Evolutionary conservation across 768 basidiomycete genomes (phyloP).

Genomic region (Auriscalpium orientale): DNA sequence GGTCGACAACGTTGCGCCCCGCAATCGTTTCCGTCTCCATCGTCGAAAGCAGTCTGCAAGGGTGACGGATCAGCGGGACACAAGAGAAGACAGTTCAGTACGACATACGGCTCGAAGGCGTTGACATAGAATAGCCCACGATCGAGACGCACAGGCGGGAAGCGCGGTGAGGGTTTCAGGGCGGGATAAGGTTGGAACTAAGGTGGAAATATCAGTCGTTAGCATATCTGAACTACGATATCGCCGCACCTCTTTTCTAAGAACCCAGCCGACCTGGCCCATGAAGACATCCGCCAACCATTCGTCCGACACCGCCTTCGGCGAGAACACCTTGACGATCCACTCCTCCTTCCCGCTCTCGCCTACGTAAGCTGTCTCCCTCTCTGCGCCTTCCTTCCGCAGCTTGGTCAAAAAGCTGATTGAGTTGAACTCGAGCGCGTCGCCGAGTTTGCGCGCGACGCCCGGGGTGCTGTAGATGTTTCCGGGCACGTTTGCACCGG

Average conservation of each 20-base stretch:
- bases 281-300: slow-evolving; percentile 63
- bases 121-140: slow-evolving; percentile 86
- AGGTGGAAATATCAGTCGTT: background rate
- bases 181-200: slow-evolving; percentile 80
- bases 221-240: background rate
- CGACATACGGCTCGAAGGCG: slow-evolving; percentile 77
- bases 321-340: slow-evolving; percentile 86
- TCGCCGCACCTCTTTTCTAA: slow-evolving; percentile 61
- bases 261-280: slow-evolving; percentile 70
- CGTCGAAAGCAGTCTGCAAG: slow-evolving; percentile 66
- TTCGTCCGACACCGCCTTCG: slow-evolving; percentile 52
- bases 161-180: slow-evolving; percentile 54
- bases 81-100: background rate
- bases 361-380: slow-evolving; percentile 25
- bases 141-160: slow-evolving; percentile 74
- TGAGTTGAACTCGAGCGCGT: slow-evolving; percentile 78
- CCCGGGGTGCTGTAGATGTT: slow-evolving; percentile 69
- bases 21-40: slow-evolving; percentile 93
- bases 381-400: slow-evolving; percentile 20
- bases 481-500: slow-evolving; percentile 40
- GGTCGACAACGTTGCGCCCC: slow-evolving; percentile 75
- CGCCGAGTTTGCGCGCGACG: slow-evolving; percentile 46
- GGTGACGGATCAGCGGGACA: background rate
- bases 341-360: slow-evolving; percentile 41
- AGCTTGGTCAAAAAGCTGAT: slow-evolving; percentile 69